These are phyloP conservation scores for Lactifluus rugatus DNA, from an alignment of 768 basidiomycete genomes.

Conservation along the genomic window DNA sequence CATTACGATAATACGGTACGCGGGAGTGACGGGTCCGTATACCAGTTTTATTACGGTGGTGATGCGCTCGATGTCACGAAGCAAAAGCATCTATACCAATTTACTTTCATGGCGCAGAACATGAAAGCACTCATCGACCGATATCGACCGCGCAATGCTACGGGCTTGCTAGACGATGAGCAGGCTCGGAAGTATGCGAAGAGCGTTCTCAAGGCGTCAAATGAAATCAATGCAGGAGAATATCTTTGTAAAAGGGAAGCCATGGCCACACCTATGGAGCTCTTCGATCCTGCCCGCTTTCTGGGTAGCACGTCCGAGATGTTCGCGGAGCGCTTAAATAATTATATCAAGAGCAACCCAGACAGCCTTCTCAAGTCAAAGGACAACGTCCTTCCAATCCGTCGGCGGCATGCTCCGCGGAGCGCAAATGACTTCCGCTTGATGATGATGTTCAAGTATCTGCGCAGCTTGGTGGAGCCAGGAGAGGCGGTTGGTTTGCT, in stretches of 20 bases:
- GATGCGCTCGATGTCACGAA: slow-evolving; percentile 95
- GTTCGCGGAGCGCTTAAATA: slow-evolving; percentile 71
- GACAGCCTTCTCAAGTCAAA: slow-evolving; percentile 37
- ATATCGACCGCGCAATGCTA: slow-evolving; percentile 51
- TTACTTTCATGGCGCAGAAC: slow-evolving; percentile 89
- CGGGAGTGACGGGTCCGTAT: slow-evolving; percentile 84
- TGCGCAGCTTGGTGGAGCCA: slow-evolving; percentile 89
- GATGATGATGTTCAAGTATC: slow-evolving; percentile 87
- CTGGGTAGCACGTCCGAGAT: slow-evolving; percentile 89
- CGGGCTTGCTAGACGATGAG: slow-evolving; percentile 50
- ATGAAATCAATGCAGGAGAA: slow-evolving; percentile 33
- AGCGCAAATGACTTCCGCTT: slow-evolving; percentile 55
- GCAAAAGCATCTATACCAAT: slow-evolving; percentile 90
- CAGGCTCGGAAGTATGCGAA: slow-evolving; percentile 78
- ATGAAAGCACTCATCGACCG: slow-evolving; percentile 66
- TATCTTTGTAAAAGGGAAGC: slow-evolving; percentile 44
- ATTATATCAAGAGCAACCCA: slow-evolving; percentile 73
- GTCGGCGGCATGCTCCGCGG: slow-evolving; percentile 39
- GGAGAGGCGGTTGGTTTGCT: slow-evolving; percentile 97
- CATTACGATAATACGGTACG: slow-evolving; percentile 99
- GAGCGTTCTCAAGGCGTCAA: slow-evolving; percentile 70
- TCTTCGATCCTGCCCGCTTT: slow-evolving; percentile 68
- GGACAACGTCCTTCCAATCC: slow-evolving; percentile 33
- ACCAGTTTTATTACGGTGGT: slow-evolving; percentile 96
- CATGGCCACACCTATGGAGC: slow-evolving; percentile 62